phyloP scores from a whole-genome alignment of 2,329 filamentous ascomycete species.

The Aureobasidium pullulans region DNA sequence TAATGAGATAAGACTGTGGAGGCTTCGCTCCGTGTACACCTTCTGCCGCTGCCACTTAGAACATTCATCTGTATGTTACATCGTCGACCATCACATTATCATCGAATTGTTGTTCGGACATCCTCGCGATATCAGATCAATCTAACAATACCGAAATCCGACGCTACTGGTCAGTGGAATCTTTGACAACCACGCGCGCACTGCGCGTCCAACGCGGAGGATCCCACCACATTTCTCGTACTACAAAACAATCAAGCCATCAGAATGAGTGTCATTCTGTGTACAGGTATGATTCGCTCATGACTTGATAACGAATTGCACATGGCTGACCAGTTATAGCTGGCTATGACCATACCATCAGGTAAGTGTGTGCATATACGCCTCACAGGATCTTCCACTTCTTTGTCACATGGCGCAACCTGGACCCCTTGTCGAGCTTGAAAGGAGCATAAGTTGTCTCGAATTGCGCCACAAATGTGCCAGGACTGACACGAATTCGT shows the following conservation, averaged over 20 bases:
- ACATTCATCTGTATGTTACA: background rate
- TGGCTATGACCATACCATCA: slow-evolving; percentile 69
- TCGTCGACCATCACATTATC: slow-evolving; percentile 1
- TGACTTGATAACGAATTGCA: slow-evolving; percentile 9
- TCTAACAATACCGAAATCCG: background rate
- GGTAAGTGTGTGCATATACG: slow-evolving; percentile 39
- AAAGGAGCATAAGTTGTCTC: background rate
- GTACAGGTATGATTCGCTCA: slow-evolving; percentile 48
- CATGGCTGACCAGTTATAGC: slow-evolving; percentile 38
- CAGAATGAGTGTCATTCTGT: slow-evolving; percentile 59
- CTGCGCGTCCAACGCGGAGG: background rate
- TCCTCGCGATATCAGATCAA: background rate
- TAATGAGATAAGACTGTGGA: background rate
- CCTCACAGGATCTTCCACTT: background rate
- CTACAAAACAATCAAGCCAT: slow-evolving; percentile 1
- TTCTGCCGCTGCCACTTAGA: background rate
- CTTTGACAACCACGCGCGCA: background rate
- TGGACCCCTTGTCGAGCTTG: background rate
- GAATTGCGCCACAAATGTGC: background rate
- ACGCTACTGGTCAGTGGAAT: background rate
- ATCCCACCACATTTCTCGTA: background rate
- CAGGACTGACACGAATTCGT: background rate
- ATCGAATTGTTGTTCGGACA: background rate
- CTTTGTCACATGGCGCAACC: slow-evolving; percentile 5
- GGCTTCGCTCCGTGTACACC: background rate